Evolutionary conservation across 768 basidiomycete genomes (phyloP).

Genomic region (Neoboletus brunneissimus): DNA sequence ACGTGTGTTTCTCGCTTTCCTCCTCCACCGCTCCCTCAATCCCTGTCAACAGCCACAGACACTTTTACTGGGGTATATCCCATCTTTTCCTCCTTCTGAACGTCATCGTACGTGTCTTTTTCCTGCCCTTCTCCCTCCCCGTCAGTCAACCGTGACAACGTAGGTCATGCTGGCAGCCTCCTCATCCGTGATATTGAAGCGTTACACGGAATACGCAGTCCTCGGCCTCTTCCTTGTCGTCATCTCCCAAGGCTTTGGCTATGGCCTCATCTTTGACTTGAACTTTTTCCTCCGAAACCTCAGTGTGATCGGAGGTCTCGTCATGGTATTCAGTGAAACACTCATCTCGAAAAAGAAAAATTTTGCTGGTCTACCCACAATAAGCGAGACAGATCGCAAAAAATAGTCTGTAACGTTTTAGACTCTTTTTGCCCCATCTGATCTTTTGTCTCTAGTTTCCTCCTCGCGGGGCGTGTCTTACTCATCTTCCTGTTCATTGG

Average conservation of each 20-base stretch:
- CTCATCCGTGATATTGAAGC: conserved; percentile 80
- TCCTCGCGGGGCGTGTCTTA: conserved; percentile 93
- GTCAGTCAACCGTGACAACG: background rate
- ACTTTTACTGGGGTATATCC: conserved; percentile 94
- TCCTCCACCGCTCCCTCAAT: conserved; percentile 6
- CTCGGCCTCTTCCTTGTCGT: conserved; percentile 89
- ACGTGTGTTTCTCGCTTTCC: conserved; percentile 52
- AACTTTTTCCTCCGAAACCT: conserved; percentile 99
- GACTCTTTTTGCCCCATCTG: background rate
- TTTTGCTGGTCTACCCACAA: conserved; percentile 86
- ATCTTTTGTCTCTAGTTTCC: conserved; percentile 60
- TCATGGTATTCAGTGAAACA: conserved; percentile 99
- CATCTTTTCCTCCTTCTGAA: conserved; percentile 91
- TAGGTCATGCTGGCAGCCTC: conserved; percentile 91
- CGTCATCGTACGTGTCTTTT: conserved; percentile 66
- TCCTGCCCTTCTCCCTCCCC: background rate
- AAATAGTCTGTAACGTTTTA: conserved; percentile 75
- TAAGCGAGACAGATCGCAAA: conserved; percentile 94
- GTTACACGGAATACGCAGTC: conserved; percentile 85
- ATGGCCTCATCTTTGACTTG: conserved; percentile 98
- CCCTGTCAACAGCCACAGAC: conserved; percentile 66
- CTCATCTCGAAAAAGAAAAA: conserved; percentile 82
- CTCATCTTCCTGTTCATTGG: conserved; percentile 99
- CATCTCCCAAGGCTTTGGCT: conserved; percentile 94
- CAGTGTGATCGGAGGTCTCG: conserved; percentile 93